Conservation (phyloP, 257 asterid species). For the Solanum medicagineum region DNA sequence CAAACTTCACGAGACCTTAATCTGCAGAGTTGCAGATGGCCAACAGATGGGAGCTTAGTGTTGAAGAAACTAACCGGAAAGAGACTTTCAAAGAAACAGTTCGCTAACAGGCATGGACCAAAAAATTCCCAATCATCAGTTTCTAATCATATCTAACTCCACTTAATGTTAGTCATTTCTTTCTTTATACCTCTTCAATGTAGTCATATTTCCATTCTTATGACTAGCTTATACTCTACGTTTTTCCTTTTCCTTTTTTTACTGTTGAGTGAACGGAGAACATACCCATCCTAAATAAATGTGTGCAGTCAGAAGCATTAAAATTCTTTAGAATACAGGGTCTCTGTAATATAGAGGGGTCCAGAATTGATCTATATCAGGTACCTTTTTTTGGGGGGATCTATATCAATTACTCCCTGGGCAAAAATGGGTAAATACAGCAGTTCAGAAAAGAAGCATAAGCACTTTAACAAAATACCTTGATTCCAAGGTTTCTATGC, state of each 20-base stretch:
- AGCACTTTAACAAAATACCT: constrained; percentile 23
- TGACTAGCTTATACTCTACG: not conserved
- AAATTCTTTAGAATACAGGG: not conserved
- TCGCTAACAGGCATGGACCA: not conserved
- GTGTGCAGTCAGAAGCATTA: not conserved
- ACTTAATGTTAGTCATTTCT: not conserved
- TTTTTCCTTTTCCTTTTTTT: not conserved
- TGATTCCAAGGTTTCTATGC: constrained; percentile 77
- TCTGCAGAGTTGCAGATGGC: not conserved
- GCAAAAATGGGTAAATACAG: not conserved
- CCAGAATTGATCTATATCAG: not conserved
- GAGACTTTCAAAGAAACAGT: not conserved
- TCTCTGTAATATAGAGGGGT: not conserved
- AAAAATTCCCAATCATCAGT: not conserved
- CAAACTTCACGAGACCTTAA: not conserved
- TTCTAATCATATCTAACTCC: not conserved
- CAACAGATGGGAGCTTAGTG: not conserved
- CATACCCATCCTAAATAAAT: not conserved
- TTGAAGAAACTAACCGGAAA: not conserved
- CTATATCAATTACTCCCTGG: not conserved
- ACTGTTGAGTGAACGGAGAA: not conserved
- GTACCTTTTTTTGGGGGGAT: too few relatives aligned
- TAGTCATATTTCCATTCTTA: not conserved
- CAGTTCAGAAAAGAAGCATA: not conserved
- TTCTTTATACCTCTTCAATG: not conserved